Conservation (phyloP, 176 grass and related monocot species). For the Elymus sibiricus region DNA sequence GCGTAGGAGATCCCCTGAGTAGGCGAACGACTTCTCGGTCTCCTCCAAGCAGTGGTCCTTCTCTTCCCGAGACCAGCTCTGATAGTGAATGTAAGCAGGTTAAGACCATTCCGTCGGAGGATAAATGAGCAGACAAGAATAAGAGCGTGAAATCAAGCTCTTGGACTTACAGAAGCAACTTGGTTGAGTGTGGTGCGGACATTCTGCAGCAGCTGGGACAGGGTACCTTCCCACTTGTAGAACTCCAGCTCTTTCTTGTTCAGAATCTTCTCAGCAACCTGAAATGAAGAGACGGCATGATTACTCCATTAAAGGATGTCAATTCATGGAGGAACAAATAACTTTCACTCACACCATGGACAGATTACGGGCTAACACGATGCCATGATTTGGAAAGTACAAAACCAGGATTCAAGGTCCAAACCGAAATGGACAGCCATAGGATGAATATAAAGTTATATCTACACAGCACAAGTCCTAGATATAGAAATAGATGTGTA, state of each 20-base stretch:
- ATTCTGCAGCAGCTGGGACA: constrained; percentile 79
- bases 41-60: constrained; percentile 88
- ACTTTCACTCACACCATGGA: neutral
- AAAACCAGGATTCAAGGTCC: neutral
- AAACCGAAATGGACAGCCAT: neutral
- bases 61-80: constrained; percentile 85
- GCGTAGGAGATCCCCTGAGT: constrained; percentile 65
- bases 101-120: neutral
- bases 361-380: neutral
- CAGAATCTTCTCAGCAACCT: constrained; percentile 93
- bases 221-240: constrained; percentile 89
- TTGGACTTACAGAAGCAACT: constrained; percentile 60
- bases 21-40: constrained; percentile 79
- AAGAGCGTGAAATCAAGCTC: neutral
- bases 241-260: constrained; percentile 94
- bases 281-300: neutral
- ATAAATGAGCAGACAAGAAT: neutral
- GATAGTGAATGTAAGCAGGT: neutral
- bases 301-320: neutral
- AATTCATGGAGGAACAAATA: neutral
- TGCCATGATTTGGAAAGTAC: neutral
- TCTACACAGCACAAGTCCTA: neutral
- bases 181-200: constrained; percentile 74
- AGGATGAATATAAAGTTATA: neutral
- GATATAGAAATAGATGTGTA: neutral